Conservation (phyloP, 345 rosid genomes). For the Cardamine resedifolia region DNA sequence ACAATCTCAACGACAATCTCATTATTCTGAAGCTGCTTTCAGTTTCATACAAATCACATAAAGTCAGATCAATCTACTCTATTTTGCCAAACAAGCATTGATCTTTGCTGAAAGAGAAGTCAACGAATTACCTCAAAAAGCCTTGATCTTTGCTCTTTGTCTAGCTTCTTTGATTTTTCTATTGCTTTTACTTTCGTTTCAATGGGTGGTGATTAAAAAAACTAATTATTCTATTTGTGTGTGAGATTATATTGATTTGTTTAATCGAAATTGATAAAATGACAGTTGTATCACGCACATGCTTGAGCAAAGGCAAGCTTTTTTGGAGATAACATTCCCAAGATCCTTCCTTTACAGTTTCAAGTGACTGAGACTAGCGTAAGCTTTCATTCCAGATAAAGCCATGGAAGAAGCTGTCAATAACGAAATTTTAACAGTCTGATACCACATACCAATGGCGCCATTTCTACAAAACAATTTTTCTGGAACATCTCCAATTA, state of each 20-base stretch:
- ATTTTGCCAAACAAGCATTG: no score
- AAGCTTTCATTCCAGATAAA: no score
- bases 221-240: background rate
- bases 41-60: conserved; percentile 1
- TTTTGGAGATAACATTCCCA: background rate
- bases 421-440: no score
- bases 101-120: background rate
- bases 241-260: background rate
- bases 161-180: conserved; percentile 4
- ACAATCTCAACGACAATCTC: conserved; percentile 38
- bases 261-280: background rate
- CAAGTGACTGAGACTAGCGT: background rate
- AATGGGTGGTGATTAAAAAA: background rate
- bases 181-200: background rate
- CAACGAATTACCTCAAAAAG: conserved; percentile 15
- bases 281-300: background rate
- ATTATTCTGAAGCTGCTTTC: conserved; percentile 22
- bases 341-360: conserved; percentile 18
- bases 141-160: background rate
- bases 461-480: background rate
- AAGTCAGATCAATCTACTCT: background rate
- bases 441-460: no score
- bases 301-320: background rate
- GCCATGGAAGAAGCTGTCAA: conserved; percentile 6
- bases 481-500: background rate